Conservation (phyloP, 176 grass and related monocot genomes). For the Otatea glauca region DNA sequence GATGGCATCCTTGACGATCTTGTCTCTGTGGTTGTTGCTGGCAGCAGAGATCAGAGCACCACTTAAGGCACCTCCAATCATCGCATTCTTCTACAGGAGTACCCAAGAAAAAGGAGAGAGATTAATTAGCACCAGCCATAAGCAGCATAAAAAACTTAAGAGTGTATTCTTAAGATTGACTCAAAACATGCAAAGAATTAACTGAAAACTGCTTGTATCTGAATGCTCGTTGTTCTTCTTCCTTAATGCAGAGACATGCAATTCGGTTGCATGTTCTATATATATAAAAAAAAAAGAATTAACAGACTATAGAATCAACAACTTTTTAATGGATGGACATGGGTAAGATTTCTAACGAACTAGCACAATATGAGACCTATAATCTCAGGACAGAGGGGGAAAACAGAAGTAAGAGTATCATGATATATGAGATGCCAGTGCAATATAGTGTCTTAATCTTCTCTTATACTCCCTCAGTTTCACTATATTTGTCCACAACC, state of each 20-base stretch:
- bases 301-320: neutral
- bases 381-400: neutral
- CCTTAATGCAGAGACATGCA: no score
- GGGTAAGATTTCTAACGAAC: neutral
- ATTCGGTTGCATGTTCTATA: no score
- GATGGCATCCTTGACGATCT: constrained; percentile 75
- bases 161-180: neutral
- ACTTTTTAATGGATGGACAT: neutral
- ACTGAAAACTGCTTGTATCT: no score
- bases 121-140: neutral
- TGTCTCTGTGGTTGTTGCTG: constrained; percentile 57
- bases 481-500: no score
- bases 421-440: neutral
- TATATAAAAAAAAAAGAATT: no score
- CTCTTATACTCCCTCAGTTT: neutral
- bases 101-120: neutral
- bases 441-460: neutral
- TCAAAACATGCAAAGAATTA: neutral
- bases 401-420: neutral
- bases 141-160: neutral
- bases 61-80: constrained; percentile 68
- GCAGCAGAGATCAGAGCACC: constrained; percentile 71
- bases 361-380: neutral
- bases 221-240: no score
- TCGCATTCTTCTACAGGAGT: constrained; percentile 64